These are phyloP conservation scores for Corrigiola litoralis DNA, from an alignment of 179 eudicot genomes.

Conservation along the genomic window DNA sequence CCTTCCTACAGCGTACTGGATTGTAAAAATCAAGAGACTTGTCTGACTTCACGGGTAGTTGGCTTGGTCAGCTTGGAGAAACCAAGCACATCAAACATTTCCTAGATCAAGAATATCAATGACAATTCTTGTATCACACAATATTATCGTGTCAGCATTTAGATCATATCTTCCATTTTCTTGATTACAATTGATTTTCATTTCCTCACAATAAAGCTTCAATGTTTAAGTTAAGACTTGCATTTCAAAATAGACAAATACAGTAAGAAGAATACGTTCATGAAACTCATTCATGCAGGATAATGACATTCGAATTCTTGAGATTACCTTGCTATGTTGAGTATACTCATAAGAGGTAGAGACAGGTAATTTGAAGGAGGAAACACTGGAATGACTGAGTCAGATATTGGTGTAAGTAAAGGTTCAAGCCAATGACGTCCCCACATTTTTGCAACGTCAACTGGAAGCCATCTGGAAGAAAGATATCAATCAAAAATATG, in stretches of 20 bases:
- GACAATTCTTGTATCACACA: not conserved
- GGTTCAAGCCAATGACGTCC: conserved; percentile 97
- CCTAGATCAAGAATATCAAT: not conserved
- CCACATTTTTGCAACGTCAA: conserved; percentile 95
- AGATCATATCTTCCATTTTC: not conserved
- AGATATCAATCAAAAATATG: conserved; percentile 2
- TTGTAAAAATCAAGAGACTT: not conserved
- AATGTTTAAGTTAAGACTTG: no score
- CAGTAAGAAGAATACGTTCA: not conserved
- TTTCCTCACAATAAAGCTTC: no score
- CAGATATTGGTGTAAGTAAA: conserved; percentile 64
- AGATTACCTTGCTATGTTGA: conserved; percentile 82
- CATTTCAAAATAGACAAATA: not conserved
- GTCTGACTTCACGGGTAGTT: not conserved
- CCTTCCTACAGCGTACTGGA: not conserved
- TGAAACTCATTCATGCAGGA: not conserved
- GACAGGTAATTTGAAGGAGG: conserved; percentile 76
- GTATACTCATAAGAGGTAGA: conserved; percentile 83
- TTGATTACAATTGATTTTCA: not conserved
- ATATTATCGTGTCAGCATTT: not conserved
- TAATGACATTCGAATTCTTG: not conserved
- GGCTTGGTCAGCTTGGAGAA: not conserved
- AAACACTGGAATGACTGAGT: conserved; percentile 53
- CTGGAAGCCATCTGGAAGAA: conserved; percentile 82
- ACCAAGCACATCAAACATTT: not conserved